Evolutionary conservation across 148 eudicot genomes (phyloP).

Genomic region (Oxyria digyna): DNA sequence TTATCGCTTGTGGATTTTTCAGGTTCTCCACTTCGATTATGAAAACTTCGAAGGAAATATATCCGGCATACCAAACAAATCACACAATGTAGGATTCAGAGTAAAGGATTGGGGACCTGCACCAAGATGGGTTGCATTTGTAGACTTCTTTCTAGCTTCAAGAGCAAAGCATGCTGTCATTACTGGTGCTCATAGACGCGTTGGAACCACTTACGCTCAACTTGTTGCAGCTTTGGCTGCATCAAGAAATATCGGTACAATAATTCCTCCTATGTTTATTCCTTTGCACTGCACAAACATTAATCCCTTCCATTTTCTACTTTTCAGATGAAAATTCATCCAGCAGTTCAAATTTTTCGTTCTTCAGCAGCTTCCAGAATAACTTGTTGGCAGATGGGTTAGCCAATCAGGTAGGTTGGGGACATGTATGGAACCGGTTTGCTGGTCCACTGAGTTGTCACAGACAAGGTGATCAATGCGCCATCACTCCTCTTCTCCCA

Average conservation of each 20-base stretch:
- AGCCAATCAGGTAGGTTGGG: conserved; percentile 81
- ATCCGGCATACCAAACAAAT: conserved; percentile 19
- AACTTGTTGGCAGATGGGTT: conserved; percentile 51
- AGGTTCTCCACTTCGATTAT: conserved; percentile 82
- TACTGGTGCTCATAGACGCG: conserved; percentile 85
- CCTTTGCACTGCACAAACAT: background rate
- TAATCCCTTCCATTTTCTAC: background rate
- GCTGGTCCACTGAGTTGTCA: conserved; percentile 80
- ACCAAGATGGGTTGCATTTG: conserved; percentile 99
- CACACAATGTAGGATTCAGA: conserved; percentile 33
- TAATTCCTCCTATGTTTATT: background rate
- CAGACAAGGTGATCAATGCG: conserved; percentile 63
- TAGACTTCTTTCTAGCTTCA: conserved; percentile 86
- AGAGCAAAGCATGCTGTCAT: conserved; percentile 80
- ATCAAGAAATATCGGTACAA: conserved; percentile 51
- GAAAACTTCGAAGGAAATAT: conserved; percentile 48
- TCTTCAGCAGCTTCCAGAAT: conserved; percentile 78
- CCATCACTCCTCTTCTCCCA: conserved; percentile 77
- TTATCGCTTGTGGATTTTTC: conserved; percentile 1
- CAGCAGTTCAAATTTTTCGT: conserved; percentile 30
- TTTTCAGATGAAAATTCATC: conserved; percentile 38
- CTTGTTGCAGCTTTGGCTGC: conserved; percentile 79
- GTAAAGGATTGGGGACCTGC: conserved; percentile 95
- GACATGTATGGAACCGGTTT: conserved; percentile 89
- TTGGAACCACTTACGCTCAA: conserved; percentile 91